Evolutionary conservation across 345 rosid species (phyloP).

Genomic region (Arabidopsis thaliana): TAIR10.1 NC_003074.8:35501-36000

Average conservation of each 20-base stretch:
- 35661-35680: conserved; percentile 26
- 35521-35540: conserved; percentile 75
- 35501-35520: conserved; percentile 85
- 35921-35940: conserved; percentile 84
- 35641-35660: conserved; percentile 39
- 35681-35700: conserved; percentile 32
- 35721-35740: conserved; percentile 13
- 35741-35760: conserved; percentile 28
- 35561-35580: conserved; percentile 22
- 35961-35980: conserved; percentile 72
- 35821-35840: conserved; percentile 31
- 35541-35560: conserved; percentile 83
- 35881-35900: conserved; percentile 78
- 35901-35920: conserved; percentile 91
- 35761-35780: conserved; percentile 20
- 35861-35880: conserved; percentile 83
- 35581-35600: conserved; percentile 34
- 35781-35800: conserved; percentile 32
- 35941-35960: conserved; percentile 78
- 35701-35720: conserved; percentile 37
- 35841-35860: conserved; percentile 75
- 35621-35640: conserved; percentile 34
- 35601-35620: conserved; percentile 9
- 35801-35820: conserved; percentile 25
- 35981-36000: conserved; percentile 67